phyloP scores from a whole-genome alignment of 257 asterid species.

The Nyctanthes arbortristis region DNA sequence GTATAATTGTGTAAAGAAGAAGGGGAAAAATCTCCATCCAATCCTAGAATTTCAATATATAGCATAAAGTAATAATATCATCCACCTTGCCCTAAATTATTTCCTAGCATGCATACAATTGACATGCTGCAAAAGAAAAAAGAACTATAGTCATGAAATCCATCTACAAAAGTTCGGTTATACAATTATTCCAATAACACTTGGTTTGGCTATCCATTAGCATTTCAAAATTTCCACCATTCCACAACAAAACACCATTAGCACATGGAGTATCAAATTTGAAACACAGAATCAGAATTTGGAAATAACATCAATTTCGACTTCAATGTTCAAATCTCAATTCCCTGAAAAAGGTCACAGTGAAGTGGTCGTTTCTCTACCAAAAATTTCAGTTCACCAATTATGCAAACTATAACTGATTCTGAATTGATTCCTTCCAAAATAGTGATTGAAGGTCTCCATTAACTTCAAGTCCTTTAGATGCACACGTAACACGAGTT shows the following conservation, averaged over 20 bases:
- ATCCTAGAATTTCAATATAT: background rate
- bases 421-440: background rate
- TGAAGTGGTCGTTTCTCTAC: background rate
- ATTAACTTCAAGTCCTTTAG: constrained; percentile 8
- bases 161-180: background rate
- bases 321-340: constrained; percentile 10
- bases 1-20: background rate
- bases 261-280: background rate
- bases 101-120: constrained; percentile 3
- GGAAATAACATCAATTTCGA: constrained; percentile 15
- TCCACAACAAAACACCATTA: background rate
- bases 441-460: background rate
- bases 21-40: background rate
- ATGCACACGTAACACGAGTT: too few species aligned
- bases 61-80: background rate
- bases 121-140: background rate
- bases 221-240: background rate
- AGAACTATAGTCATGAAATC: background rate
- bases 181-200: too few species aligned
- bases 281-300: background rate
- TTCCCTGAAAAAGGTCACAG: constrained; percentile 1
- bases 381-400: background rate
- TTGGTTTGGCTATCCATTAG: background rate
- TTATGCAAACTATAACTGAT: background rate
- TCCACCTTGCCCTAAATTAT: background rate